Conservation (phyloP, 352 stramenopile genomes). For the Phytophthora capsici region DNA sequence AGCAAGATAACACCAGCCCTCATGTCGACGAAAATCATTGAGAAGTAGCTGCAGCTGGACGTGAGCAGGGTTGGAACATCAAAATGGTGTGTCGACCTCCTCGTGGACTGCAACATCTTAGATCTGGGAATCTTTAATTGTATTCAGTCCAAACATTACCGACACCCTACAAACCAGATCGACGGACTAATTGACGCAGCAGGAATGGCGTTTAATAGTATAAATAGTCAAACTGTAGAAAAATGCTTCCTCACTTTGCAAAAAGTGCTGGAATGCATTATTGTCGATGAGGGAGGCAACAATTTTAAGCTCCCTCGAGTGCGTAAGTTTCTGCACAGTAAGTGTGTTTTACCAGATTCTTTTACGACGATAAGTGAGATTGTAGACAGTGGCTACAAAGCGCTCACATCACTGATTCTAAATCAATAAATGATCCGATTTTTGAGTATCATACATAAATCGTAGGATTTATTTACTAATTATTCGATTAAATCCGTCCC, state of each 20-base stretch:
- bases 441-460: too few relatives aligned
- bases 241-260: slow-evolving; percentile 10
- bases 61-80: slow-evolving; percentile 6
- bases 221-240: not conserved
- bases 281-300: slow-evolving; percentile 2
- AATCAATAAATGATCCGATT: slow-evolving; percentile 6
- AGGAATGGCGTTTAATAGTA: not conserved
- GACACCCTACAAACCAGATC: slow-evolving; percentile 6
- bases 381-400: not conserved
- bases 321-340: not conserved
- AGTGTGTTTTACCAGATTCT: not conserved
- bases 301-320: slow-evolving; percentile 9
- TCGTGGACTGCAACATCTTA: slow-evolving; percentile 2
- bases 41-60: slow-evolving; percentile 2
- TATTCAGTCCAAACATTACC: slow-evolving; percentile 10
- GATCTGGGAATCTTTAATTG: slow-evolving; percentile 13
- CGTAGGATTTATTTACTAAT: too few relatives aligned
- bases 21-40: slow-evolving; percentile 13
- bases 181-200: not conserved
- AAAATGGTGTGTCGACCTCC: slow-evolving; percentile 13
- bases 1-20: slow-evolving; percentile 12
- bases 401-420: not conserved
- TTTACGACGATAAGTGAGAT: not conserved
- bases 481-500: too few relatives aligned
- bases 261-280: slow-evolving; percentile 11